Evolutionary conservation across 352 stramenopile species (phyloP).

Genomic region (Phytophthora agathidicida): DNA sequence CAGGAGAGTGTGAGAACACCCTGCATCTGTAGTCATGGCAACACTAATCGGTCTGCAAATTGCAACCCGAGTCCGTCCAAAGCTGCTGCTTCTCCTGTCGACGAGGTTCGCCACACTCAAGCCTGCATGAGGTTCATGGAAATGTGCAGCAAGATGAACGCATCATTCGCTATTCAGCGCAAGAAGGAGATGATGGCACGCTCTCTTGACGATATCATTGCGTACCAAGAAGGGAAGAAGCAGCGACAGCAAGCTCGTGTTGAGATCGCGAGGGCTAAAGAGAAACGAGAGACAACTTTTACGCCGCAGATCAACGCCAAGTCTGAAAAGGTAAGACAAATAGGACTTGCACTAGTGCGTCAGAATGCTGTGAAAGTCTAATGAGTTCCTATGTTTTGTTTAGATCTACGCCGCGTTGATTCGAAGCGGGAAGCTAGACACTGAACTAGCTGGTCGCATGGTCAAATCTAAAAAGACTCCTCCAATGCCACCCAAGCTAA

Average conservation of each 20-base stretch:
- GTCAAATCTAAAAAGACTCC: conserved; percentile 23
- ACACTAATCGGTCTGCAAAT: conserved; percentile 19
- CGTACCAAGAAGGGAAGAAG: conserved; percentile 51
- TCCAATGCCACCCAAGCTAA: conserved; percentile 29
- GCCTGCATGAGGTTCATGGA: conserved; percentile 59
- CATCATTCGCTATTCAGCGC: conserved; percentile 44
- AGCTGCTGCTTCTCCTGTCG: conserved; percentile 1
- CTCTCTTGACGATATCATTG: conserved; percentile 61
- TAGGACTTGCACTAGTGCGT: background rate
- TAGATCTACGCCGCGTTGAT: conserved; percentile 64
- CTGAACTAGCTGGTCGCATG: conserved; percentile 29
- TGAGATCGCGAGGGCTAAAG: conserved; percentile 31
- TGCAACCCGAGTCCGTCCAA: conserved; percentile 22
- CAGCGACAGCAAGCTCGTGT: conserved; percentile 42
- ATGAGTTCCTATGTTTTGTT: background rate
- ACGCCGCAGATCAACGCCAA: conserved; percentile 53
- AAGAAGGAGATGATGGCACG: conserved; percentile 57
- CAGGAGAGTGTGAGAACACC: conserved; percentile 46
- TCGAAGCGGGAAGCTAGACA: conserved; percentile 40
- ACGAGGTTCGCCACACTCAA: conserved; percentile 34
- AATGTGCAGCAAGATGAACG: conserved; percentile 59
- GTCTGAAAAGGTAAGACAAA: conserved; percentile 41
- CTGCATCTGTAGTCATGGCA: conserved; percentile 50
- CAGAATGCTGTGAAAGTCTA: background rate
- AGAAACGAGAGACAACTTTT: conserved; percentile 52